Evolutionary conservation across 148 eudicot genomes (phyloP), one percentile per base, ranked within the genome.

Genomic region (Mesembryanthemum crystallinum): DNA sequence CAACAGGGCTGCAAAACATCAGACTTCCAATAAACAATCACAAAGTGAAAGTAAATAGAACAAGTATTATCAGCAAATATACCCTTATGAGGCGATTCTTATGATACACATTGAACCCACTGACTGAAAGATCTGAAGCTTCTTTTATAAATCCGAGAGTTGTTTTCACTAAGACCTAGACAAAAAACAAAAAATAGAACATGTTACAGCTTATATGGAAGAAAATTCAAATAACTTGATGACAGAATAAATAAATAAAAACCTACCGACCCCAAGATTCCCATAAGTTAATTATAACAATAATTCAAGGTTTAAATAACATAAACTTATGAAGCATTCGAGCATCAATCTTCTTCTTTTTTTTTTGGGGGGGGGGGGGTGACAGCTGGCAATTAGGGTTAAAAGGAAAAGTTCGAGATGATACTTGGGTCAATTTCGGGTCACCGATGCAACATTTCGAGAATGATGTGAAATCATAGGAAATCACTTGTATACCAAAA

Each of bases 71-170:
- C 66, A 30, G 57, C 49, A 64, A 35, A 74, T 87, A 67, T 95
- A 95, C 99, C 94, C 94, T 85, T 86, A 95, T 95, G 66, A 95
- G 90, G 51, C 99, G 96, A 83, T 95, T 95, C 84, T 95, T 95
- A 76, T 95, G 97, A 91, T 95, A 95, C 20, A 95, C 90, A 55
- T 95, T 95, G 75, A 87, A 95, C 73, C 99, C 99, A 76, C 82
- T 79, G 58, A 95, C 81, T 70, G 74, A 73, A 83, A 94, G 84
- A 29, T 87, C 85, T 72, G 98, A 96, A 61, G 91, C 92, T 89
- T 90, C 96, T 84, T 89, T 90, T 58, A 92, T 84, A 81, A 95
- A 90, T 64, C 99, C 99, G 69, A 95, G 76, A 21, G 90, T 89
- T 33, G 93, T 84, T 77, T 85, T 83, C 68, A 89, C 92, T 15